Conservation (phyloP, 768 basidiomycete genomes). For the Serendipita indica region DNA sequence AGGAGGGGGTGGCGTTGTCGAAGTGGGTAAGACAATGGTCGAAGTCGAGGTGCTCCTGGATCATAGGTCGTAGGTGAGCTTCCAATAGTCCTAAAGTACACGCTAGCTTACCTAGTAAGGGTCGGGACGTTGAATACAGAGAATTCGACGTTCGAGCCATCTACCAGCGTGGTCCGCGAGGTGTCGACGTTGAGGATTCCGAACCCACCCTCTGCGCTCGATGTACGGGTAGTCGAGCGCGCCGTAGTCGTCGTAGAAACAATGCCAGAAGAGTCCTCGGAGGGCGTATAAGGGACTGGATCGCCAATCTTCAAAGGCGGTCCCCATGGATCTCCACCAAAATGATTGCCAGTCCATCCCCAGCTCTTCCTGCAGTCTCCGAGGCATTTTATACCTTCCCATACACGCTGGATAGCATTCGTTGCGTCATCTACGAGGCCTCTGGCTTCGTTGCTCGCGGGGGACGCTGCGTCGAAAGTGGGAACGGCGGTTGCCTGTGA, state of each 20-base stretch:
- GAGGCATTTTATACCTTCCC: conserved; percentile 22
- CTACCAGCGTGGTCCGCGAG: conserved; percentile 10
- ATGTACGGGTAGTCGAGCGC: not conserved
- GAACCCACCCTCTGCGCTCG: not conserved
- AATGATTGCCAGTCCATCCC: conserved; percentile 34
- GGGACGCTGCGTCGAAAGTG: not conserved
- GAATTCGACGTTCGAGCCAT: conserved; percentile 11
- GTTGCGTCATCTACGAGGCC: not conserved
- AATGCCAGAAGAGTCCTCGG: conserved; percentile 14
- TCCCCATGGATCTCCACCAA: conserved; percentile 46
- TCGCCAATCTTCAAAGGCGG: conserved; percentile 28
- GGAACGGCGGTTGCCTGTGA: not conserved
- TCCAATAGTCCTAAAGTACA: conserved; percentile 11
- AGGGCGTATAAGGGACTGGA: conserved; percentile 28
- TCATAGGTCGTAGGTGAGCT: conserved; percentile 14
- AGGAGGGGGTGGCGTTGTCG: conserved; percentile 17
- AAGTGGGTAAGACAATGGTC: conserved; percentile 14
- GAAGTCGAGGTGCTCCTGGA: conserved; percentile 11
- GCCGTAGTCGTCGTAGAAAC: conserved; percentile 9
- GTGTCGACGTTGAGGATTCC: conserved; percentile 1
- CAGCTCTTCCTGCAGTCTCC: conserved; percentile 28
- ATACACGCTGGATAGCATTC: not conserved
- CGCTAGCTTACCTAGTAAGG: not conserved
- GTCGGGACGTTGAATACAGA: conserved; percentile 16
- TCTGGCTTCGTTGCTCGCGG: not conserved